Evolutionary conservation across 148 eudicot genomes (phyloP), one percentile per base, ranked within the genome.

Genomic region (Rhododendron griersonianum): DNA sequence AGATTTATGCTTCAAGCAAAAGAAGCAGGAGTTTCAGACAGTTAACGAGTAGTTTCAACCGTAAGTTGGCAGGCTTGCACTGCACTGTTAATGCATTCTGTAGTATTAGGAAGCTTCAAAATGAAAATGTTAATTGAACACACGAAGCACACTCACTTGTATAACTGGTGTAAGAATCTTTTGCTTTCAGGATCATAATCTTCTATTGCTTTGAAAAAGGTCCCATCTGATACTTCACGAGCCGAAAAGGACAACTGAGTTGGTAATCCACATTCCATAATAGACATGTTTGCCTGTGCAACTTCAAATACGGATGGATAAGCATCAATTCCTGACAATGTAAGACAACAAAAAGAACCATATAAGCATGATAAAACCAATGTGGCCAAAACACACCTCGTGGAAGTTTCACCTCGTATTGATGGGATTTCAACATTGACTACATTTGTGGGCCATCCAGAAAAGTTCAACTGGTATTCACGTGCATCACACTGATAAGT

Each of bases 371-470:
- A 28, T 74, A 74, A 80, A 79, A 57, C 55, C 37, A 44, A 23
- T 45, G 25, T 53, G 11, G 47, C 80, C 35, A 77, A 14, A 82
- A 89, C 41, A 4, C 51, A 77, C 57, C 33, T 71, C 15, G 0
- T 44, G 73, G 74, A 89, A 79, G 45, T 65, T 88, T 87, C 86
- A 95, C 98, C 94, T 85, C 85, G 90, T 59, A 77, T 82, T 69
- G 96, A 90, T 78, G 99, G 99, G 83, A 97, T 91, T 90, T 97
- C 99, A 83, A 97, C 91, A 89, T 95, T 95, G 86, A 97, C 88
- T 67, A 95, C 71, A 84, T 97, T 92, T 41, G 96, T 97, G 7
- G 99, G 99, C 98, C 98, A 97, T 84, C 99, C 99, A 78, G 99
- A 97, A 87, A 91, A 94, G 89, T 92, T 92, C 82, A 91, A 84